Evolutionary conservation across 208 protist genomes (phyloP).

Genomic region (Leishmania turanica): DNA sequence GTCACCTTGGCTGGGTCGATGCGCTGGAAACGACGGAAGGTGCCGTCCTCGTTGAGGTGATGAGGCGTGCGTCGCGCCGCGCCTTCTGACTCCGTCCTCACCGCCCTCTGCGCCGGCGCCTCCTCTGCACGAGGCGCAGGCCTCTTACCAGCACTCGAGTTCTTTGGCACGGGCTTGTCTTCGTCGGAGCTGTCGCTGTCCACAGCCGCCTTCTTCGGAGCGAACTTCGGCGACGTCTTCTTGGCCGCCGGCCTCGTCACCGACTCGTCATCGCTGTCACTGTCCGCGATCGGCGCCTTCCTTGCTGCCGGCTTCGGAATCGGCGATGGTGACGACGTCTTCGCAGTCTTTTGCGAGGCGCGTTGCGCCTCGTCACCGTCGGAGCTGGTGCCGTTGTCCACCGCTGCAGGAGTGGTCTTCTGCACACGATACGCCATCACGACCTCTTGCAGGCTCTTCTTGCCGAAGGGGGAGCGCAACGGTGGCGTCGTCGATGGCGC

Average conservation of each 20-base stretch:
- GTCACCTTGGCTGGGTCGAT: constrained; percentile 75
- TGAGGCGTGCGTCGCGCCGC: constrained; percentile 22
- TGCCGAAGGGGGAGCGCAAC: constrained; percentile 20
- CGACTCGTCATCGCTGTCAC: constrained; percentile 61
- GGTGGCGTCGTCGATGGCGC: constrained; percentile 11
- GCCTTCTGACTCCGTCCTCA: constrained; percentile 10
- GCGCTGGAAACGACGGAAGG: constrained; percentile 70
- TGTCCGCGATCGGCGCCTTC: constrained; percentile 54
- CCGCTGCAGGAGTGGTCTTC: constrained; percentile 28
- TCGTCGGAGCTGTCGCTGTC: constrained; percentile 40
- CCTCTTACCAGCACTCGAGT: constrained; percentile 26
- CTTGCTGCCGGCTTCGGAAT: constrained; percentile 47
- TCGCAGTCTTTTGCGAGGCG: constrained; percentile 1
- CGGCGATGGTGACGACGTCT: constrained; percentile 26
- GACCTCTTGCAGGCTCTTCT: constrained; percentile 22
- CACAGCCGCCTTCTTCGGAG: constrained; percentile 35
- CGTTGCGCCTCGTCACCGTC: constrained; percentile 43
- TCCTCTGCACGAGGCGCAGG: constrained; percentile 23
- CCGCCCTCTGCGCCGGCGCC: constrained; percentile 26
- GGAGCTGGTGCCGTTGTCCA: constrained; percentile 42
- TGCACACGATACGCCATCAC: constrained; percentile 20
- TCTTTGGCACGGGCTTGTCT: constrained; percentile 47
- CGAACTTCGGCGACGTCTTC: constrained; percentile 36
- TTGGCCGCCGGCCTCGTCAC: constrained; percentile 38
- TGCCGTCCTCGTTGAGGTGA: constrained; percentile 49